Evolutionary conservation across 78 protist species (phyloP), one percentile per base, ranked within the genome.

Genomic region (Blattamonas nauphoetae): DNA sequence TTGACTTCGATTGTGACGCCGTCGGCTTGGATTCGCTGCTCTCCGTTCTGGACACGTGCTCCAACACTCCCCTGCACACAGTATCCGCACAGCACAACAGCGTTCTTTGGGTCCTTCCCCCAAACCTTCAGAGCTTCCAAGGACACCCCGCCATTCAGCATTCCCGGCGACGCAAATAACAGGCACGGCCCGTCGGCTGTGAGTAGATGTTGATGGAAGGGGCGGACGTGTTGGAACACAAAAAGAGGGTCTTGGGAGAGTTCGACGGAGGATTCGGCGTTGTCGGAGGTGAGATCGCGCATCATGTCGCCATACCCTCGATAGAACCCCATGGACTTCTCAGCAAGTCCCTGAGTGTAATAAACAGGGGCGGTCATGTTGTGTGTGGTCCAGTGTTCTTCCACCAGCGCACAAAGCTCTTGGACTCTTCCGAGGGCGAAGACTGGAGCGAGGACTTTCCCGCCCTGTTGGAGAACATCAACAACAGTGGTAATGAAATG

Each of bases 401-500:
- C 99, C 46, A 97, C 85, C 71, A 97, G 91, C 29, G 97, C 89
- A 71, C 93, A 90, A 11, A 97, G 93, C 89, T 97, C 99, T 78
- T 97, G 99, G 0, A 97, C 99, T 0, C 99, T 63, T 44, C 99
- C 99, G 3, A 97, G 86, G 0, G 99, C 98, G 82, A 96, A 95
- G 29, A 95, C 98, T 0, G 99, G 99, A 6, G 97, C 94, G 85
- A 97, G 91, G 3, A 97, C 98, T 45, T 88, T 90, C 82, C 95
- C 95, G 1, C 93, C 94, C 2, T 81, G 55, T 35, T 44, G 89
- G n/a, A 96, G 93, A 36, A 92, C 84, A 29, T 91, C 93, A 44
- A 94, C 93, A 2, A 97, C 95, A 21, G 0, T 33, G 34, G 88
- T 85, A 41, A 97, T 91, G 32, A 97, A 95, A 41, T 96, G 96